phyloP scores from a whole-genome alignment of 345 rosid genomes.

The Gossypium anomalum region DNA sequence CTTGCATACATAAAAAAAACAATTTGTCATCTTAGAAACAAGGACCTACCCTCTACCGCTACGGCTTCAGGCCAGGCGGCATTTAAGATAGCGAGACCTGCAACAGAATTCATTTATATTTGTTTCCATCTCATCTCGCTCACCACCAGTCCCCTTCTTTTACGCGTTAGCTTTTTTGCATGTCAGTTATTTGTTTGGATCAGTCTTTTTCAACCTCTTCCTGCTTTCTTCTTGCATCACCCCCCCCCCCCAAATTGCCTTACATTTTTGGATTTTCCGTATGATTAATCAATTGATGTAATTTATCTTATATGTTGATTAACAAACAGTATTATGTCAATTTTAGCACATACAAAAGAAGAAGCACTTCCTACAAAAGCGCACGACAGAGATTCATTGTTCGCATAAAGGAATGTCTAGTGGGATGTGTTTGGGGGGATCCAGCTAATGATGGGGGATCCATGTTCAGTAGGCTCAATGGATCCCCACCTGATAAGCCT shows the following conservation, averaged over 20 bases:
- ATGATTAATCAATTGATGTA: no score
- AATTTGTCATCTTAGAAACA: no score
- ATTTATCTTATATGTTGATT: background rate
- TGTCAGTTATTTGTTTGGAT: background rate
- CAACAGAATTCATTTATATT: background rate
- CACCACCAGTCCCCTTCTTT: background rate
- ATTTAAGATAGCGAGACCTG: background rate
- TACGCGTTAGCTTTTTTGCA: background rate
- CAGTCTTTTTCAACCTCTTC: background rate
- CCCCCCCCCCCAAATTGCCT: background rate
- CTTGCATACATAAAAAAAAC: no score
- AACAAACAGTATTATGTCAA: background rate
- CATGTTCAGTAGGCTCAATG: constrained; percentile 6
- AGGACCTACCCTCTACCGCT: no score
- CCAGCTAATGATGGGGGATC: constrained; percentile 2
- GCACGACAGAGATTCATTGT: background rate
- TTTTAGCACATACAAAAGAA: background rate
- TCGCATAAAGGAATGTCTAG: background rate
- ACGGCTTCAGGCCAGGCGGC: no score
- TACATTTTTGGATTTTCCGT: background rate
- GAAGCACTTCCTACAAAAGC: background rate
- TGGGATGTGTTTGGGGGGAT: background rate
- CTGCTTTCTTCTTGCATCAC: background rate
- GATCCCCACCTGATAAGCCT: constrained; percentile 1
- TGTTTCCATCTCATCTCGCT: background rate